Percentiles rank a stretch among this genome's conserved stretches.
phyloP scores from a whole-genome alignment of 176 grass and related monocot genomes.

The Zoysia japonica region DNA sequence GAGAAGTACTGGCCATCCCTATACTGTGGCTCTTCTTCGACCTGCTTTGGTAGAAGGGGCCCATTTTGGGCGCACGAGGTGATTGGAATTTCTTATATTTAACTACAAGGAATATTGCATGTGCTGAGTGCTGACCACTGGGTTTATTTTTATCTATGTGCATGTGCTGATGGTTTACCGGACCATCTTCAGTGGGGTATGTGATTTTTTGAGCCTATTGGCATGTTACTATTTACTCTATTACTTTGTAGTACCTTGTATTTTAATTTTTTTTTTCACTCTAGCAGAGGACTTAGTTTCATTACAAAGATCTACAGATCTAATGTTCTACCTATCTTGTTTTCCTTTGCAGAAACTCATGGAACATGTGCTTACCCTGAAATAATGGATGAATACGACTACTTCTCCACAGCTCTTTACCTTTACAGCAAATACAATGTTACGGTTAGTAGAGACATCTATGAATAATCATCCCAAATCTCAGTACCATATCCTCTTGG shows the following conservation, averaged over 20 bases:
- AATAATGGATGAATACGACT: slow-evolving; percentile 88
- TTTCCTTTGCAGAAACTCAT: slow-evolving; percentile 68
- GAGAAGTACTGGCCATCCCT: slow-evolving; percentile 88
- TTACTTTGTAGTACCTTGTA: background rate
- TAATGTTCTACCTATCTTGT: background rate
- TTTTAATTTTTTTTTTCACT: background rate
- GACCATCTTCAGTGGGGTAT: slow-evolving; percentile 76
- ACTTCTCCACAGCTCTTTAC: slow-evolving; percentile 75
- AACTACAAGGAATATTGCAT: background rate
- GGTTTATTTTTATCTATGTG: slow-evolving; percentile 33
- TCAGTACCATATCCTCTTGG: background rate
- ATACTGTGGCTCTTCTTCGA: slow-evolving; percentile 64
- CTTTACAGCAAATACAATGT: slow-evolving; percentile 92
- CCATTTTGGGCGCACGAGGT: slow-evolving; percentile 90
- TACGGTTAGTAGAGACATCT: slow-evolving; percentile 53
- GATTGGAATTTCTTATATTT: background rate
- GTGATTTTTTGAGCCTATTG: slow-evolving; percentile 34
- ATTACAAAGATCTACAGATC: background rate
- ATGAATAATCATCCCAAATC: background rate
- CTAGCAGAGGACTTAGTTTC: background rate
- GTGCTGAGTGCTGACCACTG: slow-evolving; percentile 10
- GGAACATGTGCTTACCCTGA: slow-evolving; percentile 89
- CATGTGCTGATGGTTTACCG: slow-evolving; percentile 49
- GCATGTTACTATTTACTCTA: background rate
- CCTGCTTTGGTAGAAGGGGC: slow-evolving; percentile 77